Percentiles rank a stretch among this genome's conserved stretches.
Conservation (phyloP, 441 rosid species). For the Syzygium malaccense region DNA sequence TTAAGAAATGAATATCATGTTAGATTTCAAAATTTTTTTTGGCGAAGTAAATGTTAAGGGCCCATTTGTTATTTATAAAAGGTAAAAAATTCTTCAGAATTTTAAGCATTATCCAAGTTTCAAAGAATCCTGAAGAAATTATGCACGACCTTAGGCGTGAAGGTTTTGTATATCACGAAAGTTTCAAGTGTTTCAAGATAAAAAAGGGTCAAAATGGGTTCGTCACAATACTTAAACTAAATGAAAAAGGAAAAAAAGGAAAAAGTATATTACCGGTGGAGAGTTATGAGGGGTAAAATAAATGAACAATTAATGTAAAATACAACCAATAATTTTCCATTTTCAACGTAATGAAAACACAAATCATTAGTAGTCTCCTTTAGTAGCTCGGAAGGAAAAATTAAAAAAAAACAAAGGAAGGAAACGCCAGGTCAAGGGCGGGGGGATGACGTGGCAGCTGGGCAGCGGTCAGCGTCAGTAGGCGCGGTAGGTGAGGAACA, state of each 20-base stretch:
- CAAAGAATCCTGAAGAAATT: background rate
- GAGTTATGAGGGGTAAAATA: background rate
- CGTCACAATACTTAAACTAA: background rate
- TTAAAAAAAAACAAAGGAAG: background rate
- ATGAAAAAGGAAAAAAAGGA: background rate
- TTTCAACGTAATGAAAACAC: background rate
- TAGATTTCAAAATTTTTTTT: accelerated
- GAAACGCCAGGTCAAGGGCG: background rate
- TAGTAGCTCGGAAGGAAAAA: background rate
- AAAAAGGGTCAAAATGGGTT: background rate
- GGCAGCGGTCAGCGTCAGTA: slow-evolving; percentile 2
- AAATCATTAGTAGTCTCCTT: background rate
- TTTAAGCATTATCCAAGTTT: background rate
- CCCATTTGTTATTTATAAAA: background rate
- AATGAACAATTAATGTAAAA: background rate
- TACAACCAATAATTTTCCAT: background rate
- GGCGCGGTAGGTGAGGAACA: slow-evolving; percentile 25
- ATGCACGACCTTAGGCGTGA: background rate
- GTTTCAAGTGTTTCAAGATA: background rate
- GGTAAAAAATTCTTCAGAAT: accelerated
- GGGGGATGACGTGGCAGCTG: slow-evolving; percentile 7
- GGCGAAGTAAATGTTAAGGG: background rate
- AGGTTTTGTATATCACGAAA: background rate
- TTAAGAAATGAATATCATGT: background rate
- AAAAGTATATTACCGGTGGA: background rate